Conservation (phyloP, 2,329 filamentous ascomycete genomes). For the Pseudogymnoascus sp. region DNA sequence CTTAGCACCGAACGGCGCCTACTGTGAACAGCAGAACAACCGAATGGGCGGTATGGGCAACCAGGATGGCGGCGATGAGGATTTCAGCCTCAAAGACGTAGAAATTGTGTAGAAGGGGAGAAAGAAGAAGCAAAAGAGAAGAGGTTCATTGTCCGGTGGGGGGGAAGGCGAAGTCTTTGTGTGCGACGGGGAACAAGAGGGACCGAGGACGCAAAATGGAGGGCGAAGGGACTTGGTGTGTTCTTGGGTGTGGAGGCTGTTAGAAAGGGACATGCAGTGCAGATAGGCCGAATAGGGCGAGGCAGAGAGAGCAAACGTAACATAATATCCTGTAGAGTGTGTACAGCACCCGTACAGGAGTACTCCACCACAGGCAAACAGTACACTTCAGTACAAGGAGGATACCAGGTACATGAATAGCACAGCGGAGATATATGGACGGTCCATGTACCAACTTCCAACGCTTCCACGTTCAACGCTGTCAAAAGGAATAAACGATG, state of each 20-base stretch:
- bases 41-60: slow-evolving; percentile 20
- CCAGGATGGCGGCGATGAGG: slow-evolving; percentile 16
- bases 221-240: slow-evolving; percentile 8
- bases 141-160: slow-evolving; percentile 16
- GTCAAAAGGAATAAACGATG: slow-evolving; percentile 6
- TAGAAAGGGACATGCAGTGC: not conserved
- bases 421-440: not conserved
- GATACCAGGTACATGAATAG: not conserved
- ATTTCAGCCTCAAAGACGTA: slow-evolving; percentile 13
- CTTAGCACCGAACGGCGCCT: slow-evolving; percentile 19
- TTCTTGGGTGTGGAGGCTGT: not conserved
- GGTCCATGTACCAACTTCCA: not conserved
- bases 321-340: not conserved
- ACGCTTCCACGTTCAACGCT: not conserved
- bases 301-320: not conserved
- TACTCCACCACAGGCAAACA: not conserved
- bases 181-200: slow-evolving; percentile 15
- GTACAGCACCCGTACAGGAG: not conserved
- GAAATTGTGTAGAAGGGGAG: slow-evolving; percentile 16
- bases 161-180: slow-evolving; percentile 17
- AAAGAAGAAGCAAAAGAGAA: slow-evolving; percentile 15
- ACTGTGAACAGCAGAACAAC: slow-evolving; percentile 18
- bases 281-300: slow-evolving; percentile 1
- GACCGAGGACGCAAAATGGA: slow-evolving; percentile 13
- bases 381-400: not conserved